Percentiles rank a stretch among this genome's conserved stretches.
phyloP scores from a whole-genome alignment of 208 protist genomes.

The Acanthamoeba royreba region DNA sequence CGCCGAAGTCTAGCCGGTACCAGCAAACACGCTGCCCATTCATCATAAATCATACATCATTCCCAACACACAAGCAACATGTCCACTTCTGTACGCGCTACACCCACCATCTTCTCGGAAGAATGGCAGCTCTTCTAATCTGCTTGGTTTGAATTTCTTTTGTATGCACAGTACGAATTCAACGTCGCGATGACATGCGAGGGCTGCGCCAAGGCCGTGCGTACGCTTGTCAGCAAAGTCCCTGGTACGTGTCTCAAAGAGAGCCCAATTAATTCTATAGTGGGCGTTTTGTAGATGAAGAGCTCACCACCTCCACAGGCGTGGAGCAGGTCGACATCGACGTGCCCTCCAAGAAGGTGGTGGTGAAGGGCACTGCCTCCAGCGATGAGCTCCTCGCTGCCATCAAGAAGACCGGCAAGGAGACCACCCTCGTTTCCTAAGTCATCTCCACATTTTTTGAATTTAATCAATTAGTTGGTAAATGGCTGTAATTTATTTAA shows the following conservation, averaged over 20 bases:
- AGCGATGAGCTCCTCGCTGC: not conserved
- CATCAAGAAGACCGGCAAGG: slow-evolving; percentile 43
- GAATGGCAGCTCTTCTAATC: not conserved
- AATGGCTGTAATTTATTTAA: too few species aligned
- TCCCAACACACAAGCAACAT: too few species aligned
- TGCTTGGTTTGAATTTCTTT: too few species aligned
- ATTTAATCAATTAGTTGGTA: too few species aligned
- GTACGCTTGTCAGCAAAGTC: not conserved
- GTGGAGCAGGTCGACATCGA: slow-evolving; percentile 39
- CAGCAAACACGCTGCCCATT: too few species aligned
- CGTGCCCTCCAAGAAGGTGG: slow-evolving; percentile 14
- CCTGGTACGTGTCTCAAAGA: not conserved
- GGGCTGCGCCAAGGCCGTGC: not conserved
- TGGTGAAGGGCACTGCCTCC: slow-evolving; percentile 11
- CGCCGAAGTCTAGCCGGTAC: too few species aligned
- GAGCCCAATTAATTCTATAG: not conserved
- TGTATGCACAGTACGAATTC: not conserved
- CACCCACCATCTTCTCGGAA: too few species aligned
- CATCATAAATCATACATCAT: too few species aligned
- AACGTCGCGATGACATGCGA: not conserved
- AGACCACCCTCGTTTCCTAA: not conserved
- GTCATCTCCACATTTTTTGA: too few species aligned
- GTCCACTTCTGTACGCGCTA: not conserved
- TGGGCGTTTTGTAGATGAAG: not conserved
- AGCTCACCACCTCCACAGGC: not conserved